Base-by-base conservation (phyloP, 306 rosid species). In the Abrus pulchellus region DNA sequence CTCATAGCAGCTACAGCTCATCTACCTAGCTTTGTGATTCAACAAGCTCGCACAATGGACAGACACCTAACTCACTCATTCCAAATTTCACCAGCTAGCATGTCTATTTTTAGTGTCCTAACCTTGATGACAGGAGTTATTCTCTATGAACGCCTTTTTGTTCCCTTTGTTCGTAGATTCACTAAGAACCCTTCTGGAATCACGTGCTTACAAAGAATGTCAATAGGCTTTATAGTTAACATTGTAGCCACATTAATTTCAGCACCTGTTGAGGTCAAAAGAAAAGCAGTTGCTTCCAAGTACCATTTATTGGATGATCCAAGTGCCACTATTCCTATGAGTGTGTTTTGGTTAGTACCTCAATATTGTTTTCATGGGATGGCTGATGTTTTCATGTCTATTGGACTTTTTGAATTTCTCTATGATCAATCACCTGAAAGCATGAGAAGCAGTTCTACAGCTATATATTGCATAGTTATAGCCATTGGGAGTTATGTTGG, bases 341-440 rank as follows among this genome's bases (percentile, higher is more conserved):
- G 92, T 71, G 93, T 89, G 10, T 94, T 94, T 41, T 92, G 95
- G 98, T 54, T 94, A 72, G 90, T 87, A 0, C 98, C 98, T 60
- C 97, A 90, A 56, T 87, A 78, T 60, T 84, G 85, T 40, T 71
- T 92, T 0, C 92, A 92, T 61, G 96, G 97, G 28, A 4, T 88
- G 0, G 94, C 87, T 6, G 96, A 94, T 52, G 92, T 90, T 11
- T 94, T 94, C 77, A 85, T 80, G 90, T 75, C 86, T 3, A 93
- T 90, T 1, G 97, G 93, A 7, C 97, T 89, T 80, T 82, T 94
- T 77, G 96, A 94, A 65, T 94, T 94, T 81, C 89, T 90, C 10
- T 92, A 85, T 53, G 94, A 92, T 55, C 97, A 92, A 27, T 78
- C 98, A 7, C 97, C 97, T 3, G 95, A 94, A 65, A 88, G 98